phyloP scores from a whole-genome alignment of 352 stramenopile species.

The Saprolegnia diclina region DNA sequence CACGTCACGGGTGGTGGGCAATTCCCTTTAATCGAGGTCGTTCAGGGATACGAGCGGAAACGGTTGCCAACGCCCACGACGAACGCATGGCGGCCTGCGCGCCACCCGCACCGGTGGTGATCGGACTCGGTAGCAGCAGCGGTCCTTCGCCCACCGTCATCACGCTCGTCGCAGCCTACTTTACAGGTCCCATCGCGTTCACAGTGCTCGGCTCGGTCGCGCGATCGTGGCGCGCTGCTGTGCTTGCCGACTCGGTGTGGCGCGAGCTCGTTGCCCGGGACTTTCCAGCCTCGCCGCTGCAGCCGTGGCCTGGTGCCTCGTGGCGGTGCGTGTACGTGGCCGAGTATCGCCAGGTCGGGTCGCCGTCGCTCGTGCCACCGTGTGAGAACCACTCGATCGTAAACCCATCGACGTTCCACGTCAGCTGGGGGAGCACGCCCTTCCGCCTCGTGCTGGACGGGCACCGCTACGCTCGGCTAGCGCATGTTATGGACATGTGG shows the following conservation, averaged over 20 bases:
- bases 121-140: too few relatives aligned
- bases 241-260: neutral
- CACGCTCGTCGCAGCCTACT: too few relatives aligned
- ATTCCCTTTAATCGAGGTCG: too few relatives aligned
- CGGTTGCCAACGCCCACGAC: too few relatives aligned
- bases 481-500: neutral
- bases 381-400: neutral
- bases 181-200: neutral
- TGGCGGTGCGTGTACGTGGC: neutral
- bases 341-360: neutral
- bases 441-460: neutral
- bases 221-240: neutral
- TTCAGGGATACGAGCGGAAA: too few relatives aligned
- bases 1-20: too few relatives aligned
- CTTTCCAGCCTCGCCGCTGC: neutral
- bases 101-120: too few relatives aligned
- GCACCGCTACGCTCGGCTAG: neutral
- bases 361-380: neutral
- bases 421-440: neutral
- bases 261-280: neutral
- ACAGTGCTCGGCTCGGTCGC: neutral
- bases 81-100: too few relatives aligned
- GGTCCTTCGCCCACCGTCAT: too few relatives aligned
- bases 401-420: neutral
- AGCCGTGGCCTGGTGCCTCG: neutral